Evolutionary conservation across 495 filamentous ascomycete species (phyloP), one percentile per base, ranked within the genome.

Genomic region (Penicillium antarcticum): DNA sequence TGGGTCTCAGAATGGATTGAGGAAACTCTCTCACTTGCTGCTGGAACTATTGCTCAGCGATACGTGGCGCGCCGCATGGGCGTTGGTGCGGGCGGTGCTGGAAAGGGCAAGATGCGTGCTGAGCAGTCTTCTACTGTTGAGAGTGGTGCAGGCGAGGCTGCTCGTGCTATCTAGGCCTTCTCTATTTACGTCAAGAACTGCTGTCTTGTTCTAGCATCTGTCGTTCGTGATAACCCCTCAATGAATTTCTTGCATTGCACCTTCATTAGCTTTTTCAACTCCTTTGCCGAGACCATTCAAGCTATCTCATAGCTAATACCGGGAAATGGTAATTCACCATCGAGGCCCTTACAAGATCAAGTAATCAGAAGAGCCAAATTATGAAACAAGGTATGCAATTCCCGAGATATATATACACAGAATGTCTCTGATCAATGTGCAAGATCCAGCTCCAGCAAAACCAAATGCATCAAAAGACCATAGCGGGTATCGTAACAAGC

Each of bases 1-100:
- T 98, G 94, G 94, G 88, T 95, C 32, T 85, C 92, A 0, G 95
- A 97, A 67, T 98, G 94, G 94, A 80, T 98, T 5, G 91, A 97
- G 71, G 95, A 97, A 68, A 72, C 85, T 0, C 78, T 98, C n/a
- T 81, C 77, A 35, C 68, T 97, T 45, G 81, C 84, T 4, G 80
- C 91, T 1, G 95, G 94, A 5, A 70, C 95, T 16, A 84, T 97
- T 10, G 94, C 94, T n/a, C 94, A 98, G 77, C 76, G 90, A 55
- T 98, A 98, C 67, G 95, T 98, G 5, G 94, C 94, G 5, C 80
- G 89, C 45, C 74, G 94, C 42, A 98, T 98, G 94, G 90, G 94
- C 14, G 91, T 98, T 5, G 94, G 94, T 40, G 89, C 95, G 68
- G 82, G 86, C 6, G 85, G 84, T 36, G 56, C 73, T 43, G 71